phyloP scores from a whole-genome alignment of 2,329 filamentous ascomycete species.

The Ceratocystis destructans region DNA sequence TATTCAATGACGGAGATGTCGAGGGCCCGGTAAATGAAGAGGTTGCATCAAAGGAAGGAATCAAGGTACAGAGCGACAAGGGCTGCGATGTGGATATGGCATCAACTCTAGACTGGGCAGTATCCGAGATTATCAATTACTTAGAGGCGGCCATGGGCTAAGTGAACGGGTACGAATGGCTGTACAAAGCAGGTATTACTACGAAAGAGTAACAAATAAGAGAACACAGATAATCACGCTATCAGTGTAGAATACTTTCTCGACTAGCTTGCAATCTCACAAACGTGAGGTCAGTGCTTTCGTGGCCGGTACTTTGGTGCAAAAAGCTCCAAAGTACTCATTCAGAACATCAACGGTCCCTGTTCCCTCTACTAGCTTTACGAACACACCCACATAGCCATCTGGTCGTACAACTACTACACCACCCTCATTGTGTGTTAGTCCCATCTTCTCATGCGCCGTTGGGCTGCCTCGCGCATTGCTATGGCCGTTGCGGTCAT shows the following conservation, averaged over 20 bases:
- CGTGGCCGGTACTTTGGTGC: neutral
- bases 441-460: conserved; percentile 75
- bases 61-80: conserved; percentile 36
- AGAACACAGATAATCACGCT: neutral
- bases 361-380: conserved; percentile 57
- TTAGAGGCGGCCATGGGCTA: neutral
- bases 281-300: neutral
- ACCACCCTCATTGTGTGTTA: conserved; percentile 58
- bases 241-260: neutral
- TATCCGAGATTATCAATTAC: conserved; percentile 40
- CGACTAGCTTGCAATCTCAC: neutral
- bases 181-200: too few relatives aligned
- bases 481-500: conserved; percentile 50
- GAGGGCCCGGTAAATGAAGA: conserved; percentile 40
- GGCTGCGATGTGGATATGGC: conserved; percentile 44
- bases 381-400: conserved; percentile 70
- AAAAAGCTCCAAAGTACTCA: conserved; percentile 49
- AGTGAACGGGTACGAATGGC: too few relatives aligned
- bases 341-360: conserved; percentile 74
- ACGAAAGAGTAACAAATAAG: neutral
- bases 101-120: conserved; percentile 53
- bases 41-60: conserved; percentile 32
- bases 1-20: conserved; percentile 60
- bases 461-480: conserved; percentile 37
- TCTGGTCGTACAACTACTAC: conserved; percentile 77